A percentile compares a stretch with the other conserved stretches of the same genome.
Conservation (phyloP, 495 filamentous ascomycete species). For the Opeltia flavorubescens region DNA sequence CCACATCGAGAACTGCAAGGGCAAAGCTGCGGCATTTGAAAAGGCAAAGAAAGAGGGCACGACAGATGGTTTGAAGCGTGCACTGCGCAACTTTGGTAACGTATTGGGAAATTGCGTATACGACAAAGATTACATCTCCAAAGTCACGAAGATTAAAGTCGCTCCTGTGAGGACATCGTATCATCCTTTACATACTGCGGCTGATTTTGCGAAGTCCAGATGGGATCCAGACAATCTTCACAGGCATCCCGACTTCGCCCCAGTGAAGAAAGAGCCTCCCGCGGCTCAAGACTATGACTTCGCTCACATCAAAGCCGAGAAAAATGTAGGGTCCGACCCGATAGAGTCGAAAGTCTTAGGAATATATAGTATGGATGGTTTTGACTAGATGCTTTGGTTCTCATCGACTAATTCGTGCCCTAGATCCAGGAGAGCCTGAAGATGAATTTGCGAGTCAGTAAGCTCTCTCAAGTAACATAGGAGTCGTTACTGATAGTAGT, state of each 20-base stretch:
- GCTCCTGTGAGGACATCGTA: slow-evolving; percentile 30
- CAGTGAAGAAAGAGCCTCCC: slow-evolving; percentile 41
- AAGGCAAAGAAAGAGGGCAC: slow-evolving; percentile 97
- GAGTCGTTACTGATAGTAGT: not conserved
- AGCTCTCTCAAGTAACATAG: not conserved
- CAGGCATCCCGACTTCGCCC: slow-evolving; percentile 61
- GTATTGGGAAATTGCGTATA: slow-evolving; percentile 94
- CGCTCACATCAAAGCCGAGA: slow-evolving; percentile 20
- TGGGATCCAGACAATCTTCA: slow-evolving; percentile 67
- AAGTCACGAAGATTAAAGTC: slow-evolving; percentile 70
- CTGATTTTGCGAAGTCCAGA: slow-evolving; percentile 31
- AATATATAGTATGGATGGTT: not conserved
- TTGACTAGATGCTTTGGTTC: not conserved
- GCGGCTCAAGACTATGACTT: slow-evolving; percentile 1
- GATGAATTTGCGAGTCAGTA: slow-evolving; percentile 57
- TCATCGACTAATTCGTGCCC: not conserved
- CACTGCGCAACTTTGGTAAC: slow-evolving; percentile 87
- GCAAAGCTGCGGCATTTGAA: slow-evolving; percentile 87
- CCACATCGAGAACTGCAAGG: slow-evolving; percentile 86
- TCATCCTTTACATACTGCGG: not conserved
- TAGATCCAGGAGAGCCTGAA: slow-evolving; percentile 31
- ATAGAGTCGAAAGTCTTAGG: not conserved
- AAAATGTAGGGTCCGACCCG: not conserved
- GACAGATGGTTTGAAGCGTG: slow-evolving; percentile 82
- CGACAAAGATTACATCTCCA: slow-evolving; percentile 81